These are phyloP conservation scores for Hawksworthiomyces lignivorus DNA, from an alignment of 2,329 filamentous ascomycete species.

Conservation along the genomic window DNA sequence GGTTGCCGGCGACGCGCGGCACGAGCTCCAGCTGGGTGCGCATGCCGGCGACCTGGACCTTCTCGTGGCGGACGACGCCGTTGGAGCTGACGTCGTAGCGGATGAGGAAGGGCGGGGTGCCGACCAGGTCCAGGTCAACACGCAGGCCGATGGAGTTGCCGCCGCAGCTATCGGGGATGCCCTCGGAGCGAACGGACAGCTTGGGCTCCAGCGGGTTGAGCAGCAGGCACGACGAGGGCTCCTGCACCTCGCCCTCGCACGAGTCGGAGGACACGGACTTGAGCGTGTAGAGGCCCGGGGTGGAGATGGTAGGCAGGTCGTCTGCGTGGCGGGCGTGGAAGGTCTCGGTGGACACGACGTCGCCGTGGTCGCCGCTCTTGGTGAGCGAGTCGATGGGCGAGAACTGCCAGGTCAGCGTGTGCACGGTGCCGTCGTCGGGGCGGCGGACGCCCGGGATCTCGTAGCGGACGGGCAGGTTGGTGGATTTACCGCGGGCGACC, in stretches of 20 bases:
- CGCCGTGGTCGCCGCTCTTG: constrained; percentile 61
- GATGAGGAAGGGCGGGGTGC: constrained; percentile 85
- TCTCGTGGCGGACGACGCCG: constrained; percentile 46
- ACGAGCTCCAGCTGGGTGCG: constrained; percentile 79
- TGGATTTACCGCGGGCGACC: constrained; percentile 65
- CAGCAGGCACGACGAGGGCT: constrained; percentile 88
- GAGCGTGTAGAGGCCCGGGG: constrained; percentile 80
- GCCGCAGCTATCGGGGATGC: constrained; percentile 90
- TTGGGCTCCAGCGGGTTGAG: constrained; percentile 86
- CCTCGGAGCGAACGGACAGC: constrained; percentile 63
- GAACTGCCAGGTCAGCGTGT: constrained; percentile 75
- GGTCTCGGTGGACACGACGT: constrained; percentile 48
- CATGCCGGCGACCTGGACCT: constrained; percentile 57
- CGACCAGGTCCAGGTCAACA: constrained; percentile 82
- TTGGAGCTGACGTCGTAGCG: constrained; percentile 65
- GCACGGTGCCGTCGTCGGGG: constrained; percentile 48
- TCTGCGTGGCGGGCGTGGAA: constrained; percentile 53
- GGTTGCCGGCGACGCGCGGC: constrained; percentile 72
- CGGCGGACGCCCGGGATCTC: constrained; percentile 50
- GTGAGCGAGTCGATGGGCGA: constrained; percentile 64
- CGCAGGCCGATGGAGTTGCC: constrained; percentile 86
- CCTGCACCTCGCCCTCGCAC: constrained; percentile 81
- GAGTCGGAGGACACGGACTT: constrained; percentile 70
- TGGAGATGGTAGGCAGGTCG: constrained; percentile 60
- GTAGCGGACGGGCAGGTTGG: constrained; percentile 65